Base-by-base conservation (phyloP, 2,329 filamentous ascomycete species). In the Fusarium pseudograminearum region DNA sequence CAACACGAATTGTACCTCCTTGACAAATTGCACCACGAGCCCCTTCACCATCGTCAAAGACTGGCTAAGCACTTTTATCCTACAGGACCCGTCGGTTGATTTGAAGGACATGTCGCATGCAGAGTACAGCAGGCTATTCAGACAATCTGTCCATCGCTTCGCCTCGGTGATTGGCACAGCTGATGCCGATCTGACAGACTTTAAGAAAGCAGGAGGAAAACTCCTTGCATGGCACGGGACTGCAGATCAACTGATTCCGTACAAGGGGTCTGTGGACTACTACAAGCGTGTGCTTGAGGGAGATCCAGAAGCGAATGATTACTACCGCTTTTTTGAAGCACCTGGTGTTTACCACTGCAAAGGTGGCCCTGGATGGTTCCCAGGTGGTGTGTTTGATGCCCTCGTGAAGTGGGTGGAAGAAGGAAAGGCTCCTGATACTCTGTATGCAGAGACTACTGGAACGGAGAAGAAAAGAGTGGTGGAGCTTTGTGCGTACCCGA, bases 141-240 rank as follows among this genome's bases (percentile, higher is more conserved):
- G 64, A 5, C 55, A 63, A 7, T 69, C 67, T 0, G 36, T 72
- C 4, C 53, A 66, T 26, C 41, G 71, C 3, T 73, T 70, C 28
- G 52, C 46, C 9, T 70, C 69, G 1, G 53, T 69, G 2, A 66
- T 69, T 7, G 69, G 69, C 5, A 57, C 70, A 5, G 41, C 47
- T n/a, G 60, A 72, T 26, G 26, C 61, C 0, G 70, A 73, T 15
- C 57, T 73, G 1, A 61, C 52, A 2, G 48, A 58, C 38, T 73
- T 72, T 7, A 70, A 66, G 11, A 47, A 47, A 0, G 50, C 56
- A 2, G 64, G 69, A 5, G 70, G 70, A 10, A 73, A 73, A 9
- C 22, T 73, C 15, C 47, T 72, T 4, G 26, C 60, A 0, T 73
- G 70, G 64, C 70, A 73, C n/a, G 70, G 70, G 2, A 65, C 69